These are phyloP conservation scores for Euphorbia lathyris DNA, from an alignment of 345 rosid species.

Conservation along the genomic window DNA sequence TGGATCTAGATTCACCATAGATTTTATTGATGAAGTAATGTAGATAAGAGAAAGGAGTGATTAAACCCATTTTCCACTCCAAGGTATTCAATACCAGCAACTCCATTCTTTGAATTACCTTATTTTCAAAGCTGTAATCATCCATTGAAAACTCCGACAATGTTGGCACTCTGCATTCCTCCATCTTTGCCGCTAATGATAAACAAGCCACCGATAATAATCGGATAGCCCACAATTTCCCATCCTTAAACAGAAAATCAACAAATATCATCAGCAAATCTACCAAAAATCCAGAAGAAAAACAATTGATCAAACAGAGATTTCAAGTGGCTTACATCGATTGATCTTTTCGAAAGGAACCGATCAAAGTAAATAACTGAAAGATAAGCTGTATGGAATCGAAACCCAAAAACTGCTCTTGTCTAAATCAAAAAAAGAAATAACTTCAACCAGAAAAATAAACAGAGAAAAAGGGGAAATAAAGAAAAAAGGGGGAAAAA, in stretches of 20 bases:
- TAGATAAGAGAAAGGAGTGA: constrained; percentile 75
- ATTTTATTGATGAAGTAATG: constrained; percentile 51
- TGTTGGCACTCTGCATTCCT: constrained; percentile 58
- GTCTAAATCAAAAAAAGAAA: constrained; percentile 37
- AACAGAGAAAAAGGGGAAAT: too few relatives aligned
- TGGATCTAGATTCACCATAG: constrained; percentile 26
- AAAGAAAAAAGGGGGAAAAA: constrained; percentile 7
- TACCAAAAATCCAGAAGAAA: neutral
- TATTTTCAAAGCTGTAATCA: constrained; percentile 45
- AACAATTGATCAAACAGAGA: neutral
- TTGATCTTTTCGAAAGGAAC: constrained; percentile 55
- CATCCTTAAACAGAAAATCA: constrained; percentile 40
- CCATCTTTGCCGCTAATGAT: constrained; percentile 86
- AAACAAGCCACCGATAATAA: constrained; percentile 73
- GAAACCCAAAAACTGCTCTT: constrained; percentile 59
- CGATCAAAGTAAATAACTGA: constrained; percentile 65
- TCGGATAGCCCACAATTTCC: constrained; percentile 66
- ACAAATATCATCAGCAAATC: neutral
- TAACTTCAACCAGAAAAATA: neutral
- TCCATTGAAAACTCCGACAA: constrained; percentile 50
- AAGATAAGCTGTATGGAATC: constrained; percentile 63
- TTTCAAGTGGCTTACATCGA: constrained; percentile 49
- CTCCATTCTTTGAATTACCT: constrained; percentile 65
- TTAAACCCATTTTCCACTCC: constrained; percentile 67
- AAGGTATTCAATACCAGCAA: constrained; percentile 57